Evolutionary conservation across 345 rosid genomes (phyloP), one percentile per base, ranked within the genome.

Genomic region (Murraya paniculata): DNA sequence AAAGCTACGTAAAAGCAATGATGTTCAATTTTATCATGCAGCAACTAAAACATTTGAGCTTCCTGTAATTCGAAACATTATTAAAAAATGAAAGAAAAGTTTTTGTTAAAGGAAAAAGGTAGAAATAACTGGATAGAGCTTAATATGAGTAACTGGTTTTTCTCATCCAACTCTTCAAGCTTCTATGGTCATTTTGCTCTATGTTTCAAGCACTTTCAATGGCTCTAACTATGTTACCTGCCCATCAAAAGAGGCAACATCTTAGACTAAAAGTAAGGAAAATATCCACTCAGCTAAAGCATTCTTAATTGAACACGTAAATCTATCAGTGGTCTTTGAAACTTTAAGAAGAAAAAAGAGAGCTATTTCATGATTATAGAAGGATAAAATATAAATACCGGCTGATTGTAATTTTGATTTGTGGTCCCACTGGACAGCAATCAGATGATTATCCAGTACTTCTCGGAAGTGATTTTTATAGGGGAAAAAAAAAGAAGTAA

Each of bases 371-470:
- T 31, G 9, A 19, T 64, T 64, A 33, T 22, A 78, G 76, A 4
- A 3, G 9, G 11, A 60, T 13, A 31, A 62, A 75, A 58, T 64
- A 64, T 9, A 71, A 70, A 56, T 72, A 91, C 97, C 90, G 39
- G 79, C 56, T 62, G 81, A 68, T 74, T 68, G 80, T 56, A 83
- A 58, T 68, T 78, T 85, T 36, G 92, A 96, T 85, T 89, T 96
- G 33, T 92, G 92, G 50, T 96, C 94, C 68, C 88, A 88, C 81
- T 90, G 98, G 80, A 96, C 72, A 77, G 85, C 89, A 72, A 97
- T 92, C 79, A 96, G 84, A 84, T 96, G 97, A 78, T 87, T 83
- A 84, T 94, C 99, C 68, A 96, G 92, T 78, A 93, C 98, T 85
- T 96, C 97, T 78, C 95, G 73, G 95, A 91, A 87, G 75, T 64